phyloP scores from a whole-genome alignment of 2,329 filamentous ascomycete species.

The Pseudopyricularia cyperi region DNA sequence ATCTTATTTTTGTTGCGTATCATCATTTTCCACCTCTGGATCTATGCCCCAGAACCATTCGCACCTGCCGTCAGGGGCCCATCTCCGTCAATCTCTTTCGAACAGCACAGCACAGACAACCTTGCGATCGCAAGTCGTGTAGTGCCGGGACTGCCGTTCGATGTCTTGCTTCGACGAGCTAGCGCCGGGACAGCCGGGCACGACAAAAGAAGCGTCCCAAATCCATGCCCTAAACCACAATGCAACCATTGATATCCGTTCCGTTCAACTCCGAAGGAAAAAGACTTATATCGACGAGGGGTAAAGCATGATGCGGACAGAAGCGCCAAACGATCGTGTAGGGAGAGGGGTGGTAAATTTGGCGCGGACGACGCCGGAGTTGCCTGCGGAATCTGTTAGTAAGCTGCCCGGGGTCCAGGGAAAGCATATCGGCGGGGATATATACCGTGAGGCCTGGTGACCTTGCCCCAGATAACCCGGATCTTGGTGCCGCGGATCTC shows the following conservation, averaged over 20 bases:
- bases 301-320: conserved; percentile 95
- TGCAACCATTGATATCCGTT: conserved; percentile 12
- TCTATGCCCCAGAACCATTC: not conserved
- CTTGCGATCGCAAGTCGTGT: not conserved
- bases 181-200: not conserved
- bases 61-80: not conserved
- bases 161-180: not conserved
- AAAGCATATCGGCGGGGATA: not conserved
- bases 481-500: conserved; percentile 97
- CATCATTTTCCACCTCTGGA: not conserved
- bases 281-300: conserved; percentile 84
- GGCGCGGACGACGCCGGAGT: conserved; percentile 95
- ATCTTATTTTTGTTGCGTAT: not conserved
- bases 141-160: not conserved
- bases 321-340: conserved; percentile 90
- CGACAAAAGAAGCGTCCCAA: not conserved
- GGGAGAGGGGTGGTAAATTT: conserved; percentile 96
- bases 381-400: conserved; percentile 42
- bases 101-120: not conserved
- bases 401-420: not conserved
- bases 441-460: conserved; percentile 12
- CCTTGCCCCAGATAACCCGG: conserved; percentile 44
- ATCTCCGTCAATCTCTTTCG: not conserved
- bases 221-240: conserved; percentile 8
- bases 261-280: conserved; percentile 16